Conservation (phyloP, 352 stramenopile genomes). For the Globisporangium cylindrosporum region DNA sequence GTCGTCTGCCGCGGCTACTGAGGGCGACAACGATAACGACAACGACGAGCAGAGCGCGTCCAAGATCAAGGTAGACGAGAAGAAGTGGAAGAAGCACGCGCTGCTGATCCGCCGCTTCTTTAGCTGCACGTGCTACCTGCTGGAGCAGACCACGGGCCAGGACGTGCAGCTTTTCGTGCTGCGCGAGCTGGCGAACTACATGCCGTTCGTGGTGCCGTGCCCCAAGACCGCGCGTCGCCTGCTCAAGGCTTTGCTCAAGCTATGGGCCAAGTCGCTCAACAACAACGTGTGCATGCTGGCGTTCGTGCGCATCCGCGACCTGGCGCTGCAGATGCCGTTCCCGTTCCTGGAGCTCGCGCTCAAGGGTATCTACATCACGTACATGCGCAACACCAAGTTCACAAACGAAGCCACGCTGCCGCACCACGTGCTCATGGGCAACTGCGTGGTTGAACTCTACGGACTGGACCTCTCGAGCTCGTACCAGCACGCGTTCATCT, state of each 20-base stretch:
- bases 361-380: constrained; percentile 95
- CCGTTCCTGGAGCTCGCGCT: constrained; percentile 96
- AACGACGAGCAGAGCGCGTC: constrained; percentile 22
- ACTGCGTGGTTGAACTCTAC: constrained; percentile 99
- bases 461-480: constrained; percentile 93
- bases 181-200: constrained; percentile 74
- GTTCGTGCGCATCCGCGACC: constrained; percentile 95
- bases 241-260: constrained; percentile 82
- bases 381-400: constrained; percentile 96
- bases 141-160: constrained; percentile 83
- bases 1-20: constrained; percentile 13
- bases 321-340: constrained; percentile 94
- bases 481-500: constrained; percentile 99
- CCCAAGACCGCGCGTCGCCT: constrained; percentile 62
- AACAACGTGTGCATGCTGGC: constrained; percentile 87
- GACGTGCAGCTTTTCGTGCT: constrained; percentile 84
- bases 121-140: constrained; percentile 89
- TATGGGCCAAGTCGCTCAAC: constrained; percentile 85
- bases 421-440: constrained; percentile 92
- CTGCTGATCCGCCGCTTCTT: constrained; percentile 92
- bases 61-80: constrained; percentile 58
- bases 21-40: constrained; percentile 22
- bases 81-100: constrained; percentile 76
- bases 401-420: constrained; percentile 84
- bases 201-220: constrained; percentile 65